A percentile compares a stretch with the other conserved stretches of the same genome.
These are phyloP conservation scores for Logfia minima DNA, from an alignment of 129 eudicot species.

Conservation along the genomic window DNA sequence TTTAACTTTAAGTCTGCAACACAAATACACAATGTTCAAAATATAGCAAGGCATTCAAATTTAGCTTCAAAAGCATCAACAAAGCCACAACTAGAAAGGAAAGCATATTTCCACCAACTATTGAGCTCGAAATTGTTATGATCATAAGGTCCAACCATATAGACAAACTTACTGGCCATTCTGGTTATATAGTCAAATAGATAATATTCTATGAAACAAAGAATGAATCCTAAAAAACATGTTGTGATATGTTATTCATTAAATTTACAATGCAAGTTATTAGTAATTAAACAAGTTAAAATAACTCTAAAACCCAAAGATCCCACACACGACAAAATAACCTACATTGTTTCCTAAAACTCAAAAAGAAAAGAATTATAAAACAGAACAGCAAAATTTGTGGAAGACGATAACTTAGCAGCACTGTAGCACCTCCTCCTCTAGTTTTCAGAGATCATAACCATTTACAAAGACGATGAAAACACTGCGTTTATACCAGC, in stretches of 20 bases:
- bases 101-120: too few relatives aligned
- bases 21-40: too few relatives aligned
- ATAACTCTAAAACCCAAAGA: constrained; percentile 11
- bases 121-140: too few relatives aligned
- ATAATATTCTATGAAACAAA: too few relatives aligned
- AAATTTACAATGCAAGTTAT: constrained; percentile 20
- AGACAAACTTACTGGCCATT: too few relatives aligned
- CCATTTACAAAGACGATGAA: constrained; percentile 28
- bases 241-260: background rate
- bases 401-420: constrained; percentile 4
- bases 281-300: constrained; percentile 5
- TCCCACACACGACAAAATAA: background rate
- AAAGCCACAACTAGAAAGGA: too few relatives aligned
- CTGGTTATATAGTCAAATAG: too few relatives aligned
- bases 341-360: background rate
- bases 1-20: too few relatives aligned
- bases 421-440: background rate
- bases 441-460: constrained; percentile 5
- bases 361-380: background rate
- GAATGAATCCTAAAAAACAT: too few relatives aligned
- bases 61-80: too few relatives aligned
- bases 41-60: too few relatives aligned
- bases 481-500: constrained; percentile 14
- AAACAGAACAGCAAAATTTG: constrained; percentile 1
- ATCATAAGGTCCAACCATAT: too few relatives aligned